A percentile compares a stretch with the other conserved stretches of the same genome.
Evolutionary conservation across 768 basidiomycete species (phyloP).

Genomic region (Mycena albidolilacea): DNA sequence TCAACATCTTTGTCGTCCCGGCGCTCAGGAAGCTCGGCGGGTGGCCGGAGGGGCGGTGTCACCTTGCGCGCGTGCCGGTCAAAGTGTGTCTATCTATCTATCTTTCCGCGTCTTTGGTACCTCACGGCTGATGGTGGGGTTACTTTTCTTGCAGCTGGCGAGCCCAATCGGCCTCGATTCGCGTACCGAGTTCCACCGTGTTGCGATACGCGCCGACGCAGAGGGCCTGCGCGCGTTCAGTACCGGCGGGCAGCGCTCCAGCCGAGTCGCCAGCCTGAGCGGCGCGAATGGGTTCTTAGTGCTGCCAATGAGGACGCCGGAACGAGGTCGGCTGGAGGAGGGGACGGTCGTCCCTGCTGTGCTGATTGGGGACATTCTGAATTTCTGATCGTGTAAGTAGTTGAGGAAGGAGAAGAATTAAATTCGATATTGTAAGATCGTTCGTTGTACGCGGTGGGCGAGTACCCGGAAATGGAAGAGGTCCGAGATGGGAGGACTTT

Average conservation of each 20-base stretch:
- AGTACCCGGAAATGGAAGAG: too few species aligned
- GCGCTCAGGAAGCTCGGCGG: slow-evolving; percentile 82
- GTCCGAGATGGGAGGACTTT: too few species aligned
- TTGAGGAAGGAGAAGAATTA: background rate
- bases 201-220: slow-evolving; percentile 64
- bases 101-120: background rate
- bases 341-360: slow-evolving; percentile 75
- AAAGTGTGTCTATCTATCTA: slow-evolving; percentile 60
- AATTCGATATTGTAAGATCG: background rate
- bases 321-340: slow-evolving; percentile 55
- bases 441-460: background rate
- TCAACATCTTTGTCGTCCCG: slow-evolving; percentile 88
- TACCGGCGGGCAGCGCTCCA: slow-evolving; percentile 91
- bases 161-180: slow-evolving; percentile 77
- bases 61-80: slow-evolving; percentile 75
- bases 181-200: slow-evolving; percentile 89
- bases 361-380: slow-evolving; percentile 71
- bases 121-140: too few species aligned
- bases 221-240: slow-evolving; percentile 76
- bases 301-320: slow-evolving; percentile 64
- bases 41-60: slow-evolving; percentile 66
- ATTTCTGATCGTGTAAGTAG: background rate
- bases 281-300: slow-evolving; percentile 87
- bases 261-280: slow-evolving; percentile 83
- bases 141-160: slow-evolving; percentile 59